Conservation (phyloP, 2,329 filamentous ascomycete genomes). For the Cordyceps farinosa region DNA sequence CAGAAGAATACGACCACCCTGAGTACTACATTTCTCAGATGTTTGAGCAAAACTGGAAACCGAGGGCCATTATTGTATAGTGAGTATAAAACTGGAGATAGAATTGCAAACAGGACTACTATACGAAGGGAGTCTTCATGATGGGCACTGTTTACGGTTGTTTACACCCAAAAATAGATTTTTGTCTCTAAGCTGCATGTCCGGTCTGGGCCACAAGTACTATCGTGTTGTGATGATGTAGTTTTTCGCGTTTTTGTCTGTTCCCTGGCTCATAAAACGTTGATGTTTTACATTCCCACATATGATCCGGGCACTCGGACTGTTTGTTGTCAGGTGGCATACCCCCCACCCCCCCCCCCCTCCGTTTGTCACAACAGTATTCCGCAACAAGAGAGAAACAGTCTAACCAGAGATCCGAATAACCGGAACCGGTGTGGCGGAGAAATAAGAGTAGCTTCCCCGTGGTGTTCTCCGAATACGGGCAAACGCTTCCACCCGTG, state of each 20-base stretch:
- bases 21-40: constrained; percentile 60
- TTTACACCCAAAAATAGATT: too few relatives aligned
- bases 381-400: not conserved
- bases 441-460: not conserved
- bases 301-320: too few relatives aligned
- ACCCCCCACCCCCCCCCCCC: too few relatives aligned
- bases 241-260: too few relatives aligned
- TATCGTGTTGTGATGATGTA: not conserved
- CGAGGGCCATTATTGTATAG: constrained; percentile 14
- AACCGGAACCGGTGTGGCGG: not conserved
- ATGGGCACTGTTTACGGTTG: not conserved
- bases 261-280: too few relatives aligned
- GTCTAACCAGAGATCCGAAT: not conserved
- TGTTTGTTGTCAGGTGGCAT: too few relatives aligned
- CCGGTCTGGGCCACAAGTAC: not conserved
- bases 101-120: not conserved
- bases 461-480: too few relatives aligned
- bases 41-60: constrained; percentile 52
- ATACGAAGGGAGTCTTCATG: not conserved
- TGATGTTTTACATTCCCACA: too few relatives aligned
- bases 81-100: not conserved
- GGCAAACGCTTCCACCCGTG: too few relatives aligned
- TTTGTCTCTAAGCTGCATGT: too few relatives aligned
- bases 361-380: too few relatives aligned
- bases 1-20: constrained; percentile 49